These are phyloP conservation scores for Lachancea sp. DNA, from an alignment of 805 yeast species.

Conservation along the genomic window DNA sequence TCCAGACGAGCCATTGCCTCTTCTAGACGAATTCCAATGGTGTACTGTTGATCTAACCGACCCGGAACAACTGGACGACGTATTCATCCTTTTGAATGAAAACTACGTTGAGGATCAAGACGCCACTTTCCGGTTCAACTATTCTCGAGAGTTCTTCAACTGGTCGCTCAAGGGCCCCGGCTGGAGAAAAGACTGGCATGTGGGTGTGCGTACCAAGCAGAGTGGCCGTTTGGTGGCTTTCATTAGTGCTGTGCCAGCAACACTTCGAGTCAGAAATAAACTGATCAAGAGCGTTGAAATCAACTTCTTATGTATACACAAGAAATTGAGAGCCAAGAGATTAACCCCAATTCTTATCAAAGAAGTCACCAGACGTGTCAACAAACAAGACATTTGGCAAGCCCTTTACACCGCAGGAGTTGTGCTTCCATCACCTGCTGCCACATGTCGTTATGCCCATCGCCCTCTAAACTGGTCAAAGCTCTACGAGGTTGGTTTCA, in stretches of 20 bases:
- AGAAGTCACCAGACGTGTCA: conserved; percentile 91
- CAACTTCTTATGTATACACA: conserved; percentile 90
- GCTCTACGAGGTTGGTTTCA: conserved; percentile 83
- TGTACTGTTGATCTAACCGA: conserved; percentile 59
- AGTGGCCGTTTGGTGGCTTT: conserved; percentile 82
- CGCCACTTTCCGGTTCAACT: conserved; percentile 86
- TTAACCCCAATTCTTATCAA: conserved; percentile 90
- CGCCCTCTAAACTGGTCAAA: conserved; percentile 92
- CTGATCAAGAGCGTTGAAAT: conserved; percentile 70
- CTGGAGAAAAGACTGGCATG: conserved; percentile 81
- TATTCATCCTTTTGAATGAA: conserved; percentile 72
- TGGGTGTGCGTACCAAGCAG: conserved; percentile 81
- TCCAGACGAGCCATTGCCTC: conserved; percentile 60
- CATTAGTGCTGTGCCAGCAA: conserved; percentile 83
- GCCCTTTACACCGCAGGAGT: conserved; percentile 93
- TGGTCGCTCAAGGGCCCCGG: conserved; percentile 97
- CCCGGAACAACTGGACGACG: conserved; percentile 58
- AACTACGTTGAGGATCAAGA: conserved; percentile 94
- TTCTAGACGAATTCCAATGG: conserved; percentile 87
- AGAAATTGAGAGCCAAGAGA: conserved; percentile 86
- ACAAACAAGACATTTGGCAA: conserved; percentile 82
- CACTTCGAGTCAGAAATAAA: conserved; percentile 52
- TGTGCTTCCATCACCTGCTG: conserved; percentile 84
- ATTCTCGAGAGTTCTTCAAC: conserved; percentile 70
- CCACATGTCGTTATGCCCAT: conserved; percentile 85